A percentile compares a stretch with the other conserved stretches of the same genome.
phyloP scores from a whole-genome alignment of 139 green algal genomes.

The Nannochloris sp. region DNA sequence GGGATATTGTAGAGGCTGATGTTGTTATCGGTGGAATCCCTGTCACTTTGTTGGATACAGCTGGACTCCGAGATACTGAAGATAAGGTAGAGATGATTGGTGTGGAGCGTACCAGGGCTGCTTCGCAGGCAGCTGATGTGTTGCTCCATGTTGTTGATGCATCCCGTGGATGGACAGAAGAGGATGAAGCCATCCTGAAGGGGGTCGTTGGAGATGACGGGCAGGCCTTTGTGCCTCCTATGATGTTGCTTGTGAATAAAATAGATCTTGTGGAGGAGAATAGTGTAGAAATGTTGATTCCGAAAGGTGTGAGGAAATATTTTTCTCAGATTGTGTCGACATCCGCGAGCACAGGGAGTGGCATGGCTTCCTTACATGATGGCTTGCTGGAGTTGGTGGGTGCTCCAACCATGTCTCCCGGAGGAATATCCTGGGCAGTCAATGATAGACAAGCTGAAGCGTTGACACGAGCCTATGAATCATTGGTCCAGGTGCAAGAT shows the following conservation, averaged over 20 bases:
- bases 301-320: not conserved
- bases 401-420: conserved; percentile 37
- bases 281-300: conserved; percentile 2
- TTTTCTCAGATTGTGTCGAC: conserved; percentile 48
- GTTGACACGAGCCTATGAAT: conserved; percentile 54
- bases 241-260: conserved; percentile 89
- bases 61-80: conserved; percentile 66
- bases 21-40: conserved; percentile 72
- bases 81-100: conserved; percentile 82
- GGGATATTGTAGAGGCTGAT: conserved; percentile 89
- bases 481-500: conserved; percentile 39
- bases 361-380: conserved; percentile 53
- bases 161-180: conserved; percentile 55
- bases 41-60: conserved; percentile 88
- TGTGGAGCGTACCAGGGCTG: conserved; percentile 50
- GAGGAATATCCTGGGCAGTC: conserved; percentile 74
- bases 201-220: conserved; percentile 1
- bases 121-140: conserved; percentile 65
- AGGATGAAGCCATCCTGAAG: conserved; percentile 45
- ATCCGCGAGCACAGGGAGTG: conserved; percentile 44
- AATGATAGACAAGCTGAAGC: conserved; percentile 88
- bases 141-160: conserved; percentile 81
- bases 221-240: conserved; percentile 9
- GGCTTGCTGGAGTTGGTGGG: conserved; percentile 32
- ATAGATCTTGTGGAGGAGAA: conserved; percentile 48